These are phyloP conservation scores for Vigna mungo DNA, from an alignment of 306 rosid genomes.

Conservation along the genomic window DNA sequence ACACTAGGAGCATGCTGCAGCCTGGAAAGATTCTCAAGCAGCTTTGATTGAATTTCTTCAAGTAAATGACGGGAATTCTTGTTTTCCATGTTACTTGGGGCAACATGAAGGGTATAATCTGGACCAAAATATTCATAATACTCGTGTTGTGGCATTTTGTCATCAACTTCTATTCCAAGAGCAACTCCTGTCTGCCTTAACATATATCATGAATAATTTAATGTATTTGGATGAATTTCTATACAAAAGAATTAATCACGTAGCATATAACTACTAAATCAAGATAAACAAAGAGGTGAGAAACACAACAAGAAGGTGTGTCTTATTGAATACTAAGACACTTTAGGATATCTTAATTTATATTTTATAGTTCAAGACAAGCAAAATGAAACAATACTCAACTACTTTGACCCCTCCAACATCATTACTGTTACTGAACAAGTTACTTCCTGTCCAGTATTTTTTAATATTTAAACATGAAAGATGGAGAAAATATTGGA, in stretches of 20 bases:
- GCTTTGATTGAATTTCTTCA: constrained; percentile 75
- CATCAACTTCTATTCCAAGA: constrained; percentile 89
- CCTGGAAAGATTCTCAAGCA: constrained; percentile 80
- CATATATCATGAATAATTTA: constrained; percentile 42
- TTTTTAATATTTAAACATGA: background rate
- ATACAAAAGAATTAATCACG: constrained; percentile 16
- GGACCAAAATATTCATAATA: constrained; percentile 94
- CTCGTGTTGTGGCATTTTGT: constrained; percentile 91
- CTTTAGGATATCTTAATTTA: constrained; percentile 1
- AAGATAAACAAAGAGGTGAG: constrained; percentile 34
- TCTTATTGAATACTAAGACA: background rate
- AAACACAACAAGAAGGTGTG: constrained; percentile 9
- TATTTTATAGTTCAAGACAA: constrained; percentile 23
- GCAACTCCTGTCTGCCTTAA: constrained; percentile 89
- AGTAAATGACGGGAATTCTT: constrained; percentile 74
- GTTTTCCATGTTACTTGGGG: constrained; percentile 97
- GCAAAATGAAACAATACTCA: constrained; percentile 22
- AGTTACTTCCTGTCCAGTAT: background rate
- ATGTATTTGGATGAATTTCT: constrained; percentile 10
- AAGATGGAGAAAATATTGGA: constrained; percentile 8
- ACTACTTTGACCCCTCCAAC: constrained; percentile 19
- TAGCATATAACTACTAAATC: constrained; percentile 26
- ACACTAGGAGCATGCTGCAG: constrained; percentile 94
- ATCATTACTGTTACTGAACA: constrained; percentile 3
- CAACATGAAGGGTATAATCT: constrained; percentile 92